phyloP scores from a whole-genome alignment of 1,284 basidiomycete species.

The Moesziomyces antarcticus region DNA sequence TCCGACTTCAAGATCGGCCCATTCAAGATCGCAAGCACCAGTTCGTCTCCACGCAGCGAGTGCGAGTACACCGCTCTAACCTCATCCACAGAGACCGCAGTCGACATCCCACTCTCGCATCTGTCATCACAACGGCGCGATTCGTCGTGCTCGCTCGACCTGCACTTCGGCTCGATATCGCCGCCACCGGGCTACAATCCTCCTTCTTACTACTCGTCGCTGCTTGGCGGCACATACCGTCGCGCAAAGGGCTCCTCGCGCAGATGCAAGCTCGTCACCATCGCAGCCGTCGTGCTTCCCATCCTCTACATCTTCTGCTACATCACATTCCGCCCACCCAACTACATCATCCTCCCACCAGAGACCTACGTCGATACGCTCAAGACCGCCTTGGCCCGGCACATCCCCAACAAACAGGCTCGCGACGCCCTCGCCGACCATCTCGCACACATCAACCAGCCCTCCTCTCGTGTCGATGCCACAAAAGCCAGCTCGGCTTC shows the following conservation, averaged over 20 bases:
- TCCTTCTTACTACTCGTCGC: slow-evolving; percentile 33
- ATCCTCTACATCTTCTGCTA: slow-evolving; percentile 34
- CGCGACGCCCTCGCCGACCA: slow-evolving; percentile 28
- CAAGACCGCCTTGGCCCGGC: slow-evolving; percentile 28
- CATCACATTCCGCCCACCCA: slow-evolving; percentile 43
- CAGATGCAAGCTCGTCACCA: slow-evolving; percentile 25
- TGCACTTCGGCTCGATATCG: slow-evolving; percentile 9
- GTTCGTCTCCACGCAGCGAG: slow-evolving; percentile 33
- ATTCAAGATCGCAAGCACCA: slow-evolving; percentile 32
- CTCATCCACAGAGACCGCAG: slow-evolving; percentile 23
- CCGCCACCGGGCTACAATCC: slow-evolving; percentile 42
- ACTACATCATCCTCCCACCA: slow-evolving; percentile 43
- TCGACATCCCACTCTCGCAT: slow-evolving; percentile 16
- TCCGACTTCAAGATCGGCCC: slow-evolving; percentile 35
- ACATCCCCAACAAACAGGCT: slow-evolving; percentile 29
- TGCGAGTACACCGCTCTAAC: slow-evolving; percentile 35
- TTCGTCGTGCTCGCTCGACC: slow-evolving; percentile 17
- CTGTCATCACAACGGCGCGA: slow-evolving; percentile 7
- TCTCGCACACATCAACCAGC: slow-evolving; percentile 29
- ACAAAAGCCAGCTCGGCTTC: slow-evolving; percentile 10
- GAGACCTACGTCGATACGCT: slow-evolving; percentile 33
- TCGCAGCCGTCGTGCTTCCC: slow-evolving; percentile 21
- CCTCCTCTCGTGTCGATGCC: not conserved
- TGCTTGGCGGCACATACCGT: slow-evolving; percentile 24
- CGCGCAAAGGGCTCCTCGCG: slow-evolving; percentile 28